Evolutionary conservation across 495 filamentous ascomycete genomes (phyloP).

Genomic region (Neurospora sp.): DNA sequence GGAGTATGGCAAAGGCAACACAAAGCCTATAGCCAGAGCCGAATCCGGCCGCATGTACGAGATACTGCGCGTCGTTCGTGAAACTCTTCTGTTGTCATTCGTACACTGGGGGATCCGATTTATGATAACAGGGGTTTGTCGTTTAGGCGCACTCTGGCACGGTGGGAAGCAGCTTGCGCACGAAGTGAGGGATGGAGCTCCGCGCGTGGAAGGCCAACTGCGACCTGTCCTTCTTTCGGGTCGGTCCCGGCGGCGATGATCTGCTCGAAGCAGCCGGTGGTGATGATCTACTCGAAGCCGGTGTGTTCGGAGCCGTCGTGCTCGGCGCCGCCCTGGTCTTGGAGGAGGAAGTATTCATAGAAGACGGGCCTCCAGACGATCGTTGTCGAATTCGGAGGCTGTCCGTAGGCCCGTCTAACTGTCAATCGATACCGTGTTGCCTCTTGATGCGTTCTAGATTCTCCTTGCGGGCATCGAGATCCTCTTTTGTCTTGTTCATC

Average conservation of each 20-base stretch:
- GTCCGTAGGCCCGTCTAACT: constrained; percentile 52
- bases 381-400: constrained; percentile 32
- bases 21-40: constrained; percentile 10
- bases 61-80: background rate
- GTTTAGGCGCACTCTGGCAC: constrained; percentile 28
- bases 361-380: constrained; percentile 46
- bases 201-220: constrained; percentile 26
- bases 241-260: constrained; percentile 8
- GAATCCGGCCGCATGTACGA: constrained; percentile 14
- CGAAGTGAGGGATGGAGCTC: constrained; percentile 33
- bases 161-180: constrained; percentile 32
- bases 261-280: constrained; percentile 18
- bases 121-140: constrained; percentile 10
- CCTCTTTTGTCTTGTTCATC: constrained; percentile 86
- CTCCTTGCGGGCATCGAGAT: constrained; percentile 86
- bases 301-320: constrained; percentile 12
- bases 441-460: constrained; percentile 96
- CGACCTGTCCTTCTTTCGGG: constrained; percentile 25
- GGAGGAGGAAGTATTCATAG: constrained; percentile 28
- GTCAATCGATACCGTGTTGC: constrained; percentile 97
- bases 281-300: constrained; percentile 11
- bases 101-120: constrained; percentile 15
- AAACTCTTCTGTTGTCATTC: constrained; percentile 10
- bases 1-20: constrained; percentile 5
- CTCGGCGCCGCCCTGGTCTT: constrained; percentile 23